These are phyloP conservation scores for Discostella stelligeroides DNA, from an alignment of 108 stramenopile genomes.

Conservation along the genomic window DNA sequence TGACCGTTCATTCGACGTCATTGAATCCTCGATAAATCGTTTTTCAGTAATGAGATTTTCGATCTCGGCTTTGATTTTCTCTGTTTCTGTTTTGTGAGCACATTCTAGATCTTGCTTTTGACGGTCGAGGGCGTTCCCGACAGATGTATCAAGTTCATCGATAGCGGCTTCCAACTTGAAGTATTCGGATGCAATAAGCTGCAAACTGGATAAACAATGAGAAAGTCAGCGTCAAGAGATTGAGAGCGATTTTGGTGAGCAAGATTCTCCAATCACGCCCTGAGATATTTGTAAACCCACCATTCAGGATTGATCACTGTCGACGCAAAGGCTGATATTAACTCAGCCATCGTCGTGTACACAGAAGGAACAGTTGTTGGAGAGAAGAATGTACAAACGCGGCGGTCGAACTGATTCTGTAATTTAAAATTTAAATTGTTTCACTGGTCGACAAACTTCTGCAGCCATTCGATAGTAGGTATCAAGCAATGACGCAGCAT, in stretches of 20 bases:
- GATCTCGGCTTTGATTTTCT: constrained; percentile 20
- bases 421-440: not conserved
- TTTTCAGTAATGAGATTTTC: constrained; percentile 29
- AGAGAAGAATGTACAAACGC: not conserved
- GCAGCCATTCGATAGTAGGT: not conserved
- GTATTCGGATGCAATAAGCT: constrained; percentile 32
- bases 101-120: constrained; percentile 37
- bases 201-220: not conserved
- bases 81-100: constrained; percentile 21
- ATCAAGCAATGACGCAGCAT: constrained; percentile 1
- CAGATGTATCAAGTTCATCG: constrained; percentile 17
- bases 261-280: too few species aligned
- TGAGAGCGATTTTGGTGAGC: too few species aligned
- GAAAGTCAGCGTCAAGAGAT: too few species aligned
- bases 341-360: constrained; percentile 1
- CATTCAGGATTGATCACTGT: constrained; percentile 8
- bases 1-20: constrained; percentile 41
- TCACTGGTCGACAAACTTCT: not conserved
- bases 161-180: constrained; percentile 30
- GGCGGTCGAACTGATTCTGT: not conserved
- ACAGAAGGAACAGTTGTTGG: not conserved
- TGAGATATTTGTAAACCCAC: not conserved
- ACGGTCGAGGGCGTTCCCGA: constrained; percentile 8
- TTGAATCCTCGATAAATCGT: constrained; percentile 33
- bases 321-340: not conserved